These are phyloP conservation scores for Heteromeles arbutifolia DNA, from an alignment of 306 rosid genomes.

Conservation along the genomic window DNA sequence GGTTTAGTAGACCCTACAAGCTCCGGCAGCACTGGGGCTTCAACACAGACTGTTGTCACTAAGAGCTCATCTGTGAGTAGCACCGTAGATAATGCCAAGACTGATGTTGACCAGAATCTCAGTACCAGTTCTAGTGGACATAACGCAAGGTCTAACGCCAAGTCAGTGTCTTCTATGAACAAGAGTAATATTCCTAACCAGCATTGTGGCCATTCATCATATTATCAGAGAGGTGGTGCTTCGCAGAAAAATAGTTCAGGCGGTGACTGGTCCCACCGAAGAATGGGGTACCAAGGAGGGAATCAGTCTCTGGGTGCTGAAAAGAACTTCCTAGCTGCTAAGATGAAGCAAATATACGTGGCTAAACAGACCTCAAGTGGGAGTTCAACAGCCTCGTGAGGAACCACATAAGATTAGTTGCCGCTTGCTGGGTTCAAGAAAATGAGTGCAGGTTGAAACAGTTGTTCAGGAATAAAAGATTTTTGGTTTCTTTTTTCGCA, in stretches of 20 bases:
- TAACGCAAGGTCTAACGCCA: constrained; percentile 31
- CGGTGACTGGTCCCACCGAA: constrained; percentile 71
- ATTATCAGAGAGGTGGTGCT: constrained; percentile 57
- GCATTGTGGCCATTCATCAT: constrained; percentile 60
- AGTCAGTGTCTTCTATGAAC: constrained; percentile 45
- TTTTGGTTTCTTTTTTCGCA: constrained; percentile 23
- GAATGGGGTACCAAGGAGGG: constrained; percentile 73
- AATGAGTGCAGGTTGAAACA: constrained; percentile 10
- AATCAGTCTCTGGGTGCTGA: constrained; percentile 60
- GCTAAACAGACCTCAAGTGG: constrained; percentile 74
- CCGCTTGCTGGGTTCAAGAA: constrained; percentile 13
- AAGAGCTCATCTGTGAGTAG: constrained; percentile 34
- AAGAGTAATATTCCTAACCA: constrained; percentile 35
- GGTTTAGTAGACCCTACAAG: constrained; percentile 56
- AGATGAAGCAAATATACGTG: constrained; percentile 85
- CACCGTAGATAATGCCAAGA: constrained; percentile 34
- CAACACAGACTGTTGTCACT: constrained; percentile 24
- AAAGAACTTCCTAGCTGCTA: constrained; percentile 53
- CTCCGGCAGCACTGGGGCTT: constrained; percentile 36
- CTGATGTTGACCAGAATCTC: constrained; percentile 37
- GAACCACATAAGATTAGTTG: constrained; percentile 7
- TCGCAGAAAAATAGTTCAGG: constrained; percentile 65
- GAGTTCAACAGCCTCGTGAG: constrained; percentile 41
- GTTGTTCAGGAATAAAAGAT: constrained; percentile 32
- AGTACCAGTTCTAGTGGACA: constrained; percentile 37